Base-by-base conservation (phyloP, 169 alveolate species). In the Plasmodium gallinaceum region DNA sequence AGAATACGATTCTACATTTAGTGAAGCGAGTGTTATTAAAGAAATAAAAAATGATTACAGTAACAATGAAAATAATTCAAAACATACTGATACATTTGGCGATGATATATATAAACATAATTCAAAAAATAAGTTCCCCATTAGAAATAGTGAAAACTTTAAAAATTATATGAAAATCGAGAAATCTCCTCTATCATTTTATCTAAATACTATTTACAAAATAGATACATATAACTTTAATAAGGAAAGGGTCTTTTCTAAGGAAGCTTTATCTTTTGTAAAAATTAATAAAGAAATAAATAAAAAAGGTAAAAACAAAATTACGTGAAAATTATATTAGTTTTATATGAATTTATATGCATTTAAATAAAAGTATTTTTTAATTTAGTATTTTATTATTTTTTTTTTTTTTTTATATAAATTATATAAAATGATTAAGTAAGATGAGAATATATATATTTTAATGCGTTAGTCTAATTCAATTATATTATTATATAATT, bases 131-230 rank as follows among this genome's bases (percentile, higher is more conserved):
- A 24, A 24, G 7, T 22, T 24, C 9, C 20, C 12, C 2, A 24
- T 37, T 7, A 37, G 26, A 10, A 42, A 9, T 9, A 62, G 12
- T 24, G 37, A 32, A 20, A 52, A 18, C 20, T 54, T 54, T 10
- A 73, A 73, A 73, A 54, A 45, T 43, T 70, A 58, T 58, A 60
- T 74, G 42, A 60, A 16, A 24, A 60, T 60, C 14, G 42, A 74
- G 7, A 24, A 64, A 8, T 60, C 72, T 12, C 88, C 88, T 22
- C 20, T 74, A 51, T 51, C 74, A 24, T 74, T 32, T 18, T 61
- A 74, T 32, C 39, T 74, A 20, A 74, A 74, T 52, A 22, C 62
- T 18, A 42, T 45, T 39, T 46, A 39, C 37, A 64, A 64, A 24
- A 39, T 42, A 18, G 39, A 60, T 20, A 8, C 32, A 20, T 7